Evolutionary conservation across 257 asterid genomes (phyloP), one percentile per base, ranked within the genome.

Genomic region (Nicotiana attenuata): DNA sequence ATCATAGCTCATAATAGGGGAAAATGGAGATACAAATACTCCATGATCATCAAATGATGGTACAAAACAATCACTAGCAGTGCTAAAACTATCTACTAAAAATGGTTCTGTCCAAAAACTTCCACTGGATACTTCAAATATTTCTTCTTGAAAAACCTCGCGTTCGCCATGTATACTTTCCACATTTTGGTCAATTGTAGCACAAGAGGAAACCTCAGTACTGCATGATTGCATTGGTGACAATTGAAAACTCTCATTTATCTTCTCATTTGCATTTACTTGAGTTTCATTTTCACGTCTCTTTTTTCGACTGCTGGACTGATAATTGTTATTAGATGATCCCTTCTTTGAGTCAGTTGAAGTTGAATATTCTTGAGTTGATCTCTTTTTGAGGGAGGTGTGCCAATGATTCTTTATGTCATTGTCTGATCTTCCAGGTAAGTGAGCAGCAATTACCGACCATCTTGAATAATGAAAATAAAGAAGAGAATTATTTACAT

Each of bases 381-480:
- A 67, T 67, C 19, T 19, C 20, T 35, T 68, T 15, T 68, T 68
- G 29, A 35, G 77, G 4, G 29, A 68, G 2, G 77, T 47, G 55
- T 65, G 83, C 83, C 78, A 80, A 47, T 45, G 75, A 56, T 80
- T 80, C 35, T 80, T 80, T 7, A 80, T 41, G 16, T 45, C 82
- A 52, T 80, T 80, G 63, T 80, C 82, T 41, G 76, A n/a, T 80
- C 77, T 68, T 68, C 77, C 77, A 19, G 55, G 29, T n/a, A 68
- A 68, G 19, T 35, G 55, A 68, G 41, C 16, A 10, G 77, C 55
- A 4, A 68, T 68, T 1, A 50, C 29, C 5, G 77, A 68, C 56
- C 56, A 10, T 52, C 56, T 52, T 52, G 17, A 52, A 52, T 14
- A 14, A 14, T 3, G 0, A 13, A 52, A 13, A 14, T 52, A 52